Conservation (phyloP, 805 yeast species). For the Saccharomyces paradoxus region DNA sequence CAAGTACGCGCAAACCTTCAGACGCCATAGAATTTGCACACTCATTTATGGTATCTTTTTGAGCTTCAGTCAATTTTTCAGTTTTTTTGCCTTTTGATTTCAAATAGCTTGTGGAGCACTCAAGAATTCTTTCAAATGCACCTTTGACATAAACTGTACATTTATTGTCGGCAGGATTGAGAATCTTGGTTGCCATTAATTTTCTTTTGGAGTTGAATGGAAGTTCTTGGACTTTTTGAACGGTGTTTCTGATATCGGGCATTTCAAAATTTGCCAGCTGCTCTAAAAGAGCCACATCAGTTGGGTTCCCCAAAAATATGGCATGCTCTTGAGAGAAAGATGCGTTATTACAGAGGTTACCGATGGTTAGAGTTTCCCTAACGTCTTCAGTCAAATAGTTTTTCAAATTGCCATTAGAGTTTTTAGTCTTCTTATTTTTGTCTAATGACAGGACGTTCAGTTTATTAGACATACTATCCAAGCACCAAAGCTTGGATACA, state of each 20-base stretch:
- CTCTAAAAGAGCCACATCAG: slow-evolving; percentile 86
- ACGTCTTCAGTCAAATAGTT: slow-evolving; percentile 48
- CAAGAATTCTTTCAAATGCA: slow-evolving; percentile 71
- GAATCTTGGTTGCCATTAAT: slow-evolving; percentile 76
- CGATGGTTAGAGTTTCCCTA: slow-evolving; percentile 48
- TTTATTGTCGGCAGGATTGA: slow-evolving; percentile 46
- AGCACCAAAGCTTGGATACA: slow-evolving; percentile 73
- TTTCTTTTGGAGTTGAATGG: slow-evolving; percentile 82
- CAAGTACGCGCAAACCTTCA: slow-evolving; percentile 81
- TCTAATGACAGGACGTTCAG: slow-evolving; percentile 36
- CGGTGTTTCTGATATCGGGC: slow-evolving; percentile 56
- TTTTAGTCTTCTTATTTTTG: slow-evolving; percentile 27
- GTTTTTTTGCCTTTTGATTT: slow-evolving; percentile 52
- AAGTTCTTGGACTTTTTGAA: slow-evolving; percentile 55
- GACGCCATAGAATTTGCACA: slow-evolving; percentile 61
- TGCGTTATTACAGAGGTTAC: slow-evolving; percentile 70
- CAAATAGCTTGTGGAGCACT: slow-evolving; percentile 50
- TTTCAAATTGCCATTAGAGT: slow-evolving; percentile 29
- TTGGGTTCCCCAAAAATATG: slow-evolving; percentile 81
- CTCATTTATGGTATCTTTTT: slow-evolving; percentile 39
- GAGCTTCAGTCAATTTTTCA: slow-evolving; percentile 48
- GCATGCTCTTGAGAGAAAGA: slow-evolving; percentile 59
- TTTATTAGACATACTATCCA: slow-evolving; percentile 43
- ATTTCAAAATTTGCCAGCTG: slow-evolving; percentile 61
- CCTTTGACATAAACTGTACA: slow-evolving; percentile 73